Evolutionary conservation across 441 rosid genomes (phyloP).

Genomic region (Omphalea diandra): DNA sequence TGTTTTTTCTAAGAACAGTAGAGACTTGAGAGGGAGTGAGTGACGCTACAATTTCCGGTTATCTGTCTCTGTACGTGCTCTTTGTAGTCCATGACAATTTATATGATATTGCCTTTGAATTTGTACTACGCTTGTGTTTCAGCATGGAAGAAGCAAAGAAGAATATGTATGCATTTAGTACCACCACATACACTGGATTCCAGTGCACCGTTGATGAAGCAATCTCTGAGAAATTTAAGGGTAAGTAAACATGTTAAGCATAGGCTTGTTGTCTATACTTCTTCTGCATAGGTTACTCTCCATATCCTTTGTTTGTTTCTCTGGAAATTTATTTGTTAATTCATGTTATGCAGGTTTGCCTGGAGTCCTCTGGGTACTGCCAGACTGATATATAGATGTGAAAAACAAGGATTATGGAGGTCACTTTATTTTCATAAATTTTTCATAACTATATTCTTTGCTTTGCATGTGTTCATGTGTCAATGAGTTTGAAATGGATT

Average conservation of each 20-base stretch:
- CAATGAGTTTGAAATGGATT: not conserved
- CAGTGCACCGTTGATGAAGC: constrained; percentile 92
- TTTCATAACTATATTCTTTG: not conserved
- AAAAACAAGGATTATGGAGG: constrained; percentile 99
- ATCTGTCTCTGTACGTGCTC: not conserved
- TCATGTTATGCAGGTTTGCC: constrained; percentile 65
- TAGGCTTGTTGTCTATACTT: not conserved
- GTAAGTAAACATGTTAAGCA: constrained; percentile 29
- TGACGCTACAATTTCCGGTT: no score
- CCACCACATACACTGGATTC: constrained; percentile 93
- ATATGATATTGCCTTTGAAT: not conserved
- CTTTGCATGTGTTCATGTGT: not conserved
- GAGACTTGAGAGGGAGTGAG: no score
- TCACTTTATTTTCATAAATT: constrained; percentile 11
- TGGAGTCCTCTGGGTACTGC: constrained; percentile 97
- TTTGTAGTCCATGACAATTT: not conserved
- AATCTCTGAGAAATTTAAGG: constrained; percentile 97
- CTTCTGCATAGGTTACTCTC: not conserved
- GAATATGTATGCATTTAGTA: constrained; percentile 95
- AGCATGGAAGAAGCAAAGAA: constrained; percentile 99
- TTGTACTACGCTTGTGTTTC: constrained; percentile 19
- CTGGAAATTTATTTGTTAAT: not conserved
- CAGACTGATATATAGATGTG: constrained; percentile 93
- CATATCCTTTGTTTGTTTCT: not conserved
- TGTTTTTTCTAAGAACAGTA: not conserved